These are phyloP conservation scores for Porpolomopsis calyptriformis DNA, from an alignment of 768 basidiomycete genomes.

Conservation along the genomic window DNA sequence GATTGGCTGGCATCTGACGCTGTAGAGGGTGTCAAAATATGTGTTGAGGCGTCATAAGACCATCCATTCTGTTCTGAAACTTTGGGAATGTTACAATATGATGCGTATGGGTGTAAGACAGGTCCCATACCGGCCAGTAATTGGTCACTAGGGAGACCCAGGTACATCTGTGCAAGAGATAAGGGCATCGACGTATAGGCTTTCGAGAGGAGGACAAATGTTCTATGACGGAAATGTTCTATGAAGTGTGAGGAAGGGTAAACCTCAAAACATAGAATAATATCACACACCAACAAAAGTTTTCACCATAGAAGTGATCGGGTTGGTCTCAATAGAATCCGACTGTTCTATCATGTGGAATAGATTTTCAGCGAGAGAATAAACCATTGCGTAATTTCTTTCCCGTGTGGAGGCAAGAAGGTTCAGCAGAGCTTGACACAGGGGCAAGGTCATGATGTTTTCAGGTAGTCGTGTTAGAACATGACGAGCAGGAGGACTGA, in stretches of 20 bases:
- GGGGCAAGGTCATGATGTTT: slow-evolving; percentile 29
- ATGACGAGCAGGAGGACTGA: slow-evolving; percentile 49
- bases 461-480: slow-evolving; percentile 48
- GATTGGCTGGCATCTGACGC: neutral
- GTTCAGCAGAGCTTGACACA: slow-evolving; percentile 35
- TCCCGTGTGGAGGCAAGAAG: slow-evolving; percentile 43
- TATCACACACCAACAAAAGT: slow-evolving; percentile 42
- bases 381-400: slow-evolving; percentile 47
- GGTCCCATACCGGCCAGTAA: slow-evolving; percentile 27
- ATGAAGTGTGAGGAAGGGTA: slow-evolving; percentile 1
- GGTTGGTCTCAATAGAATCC: slow-evolving; percentile 35
- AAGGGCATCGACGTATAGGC: slow-evolving; percentile 57
- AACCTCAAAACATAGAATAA: neutral
- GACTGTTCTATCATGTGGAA: slow-evolving; percentile 30
- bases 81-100: slow-evolving; percentile 13
- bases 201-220: slow-evolving; percentile 43
- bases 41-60: slow-evolving; percentile 37
- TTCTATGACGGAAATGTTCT: slow-evolving; percentile 53
- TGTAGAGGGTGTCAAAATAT: slow-evolving; percentile 33
- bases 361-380: slow-evolving; percentile 35
- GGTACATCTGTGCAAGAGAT: slow-evolving; percentile 43
- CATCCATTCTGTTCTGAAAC: slow-evolving; percentile 37
- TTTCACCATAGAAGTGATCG: slow-evolving; percentile 35
- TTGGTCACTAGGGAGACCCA: slow-evolving; percentile 36
- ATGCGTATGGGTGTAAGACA: neutral